Conservation (phyloP, 805 yeast genomes). For the Starmerella vitae region DNA sequence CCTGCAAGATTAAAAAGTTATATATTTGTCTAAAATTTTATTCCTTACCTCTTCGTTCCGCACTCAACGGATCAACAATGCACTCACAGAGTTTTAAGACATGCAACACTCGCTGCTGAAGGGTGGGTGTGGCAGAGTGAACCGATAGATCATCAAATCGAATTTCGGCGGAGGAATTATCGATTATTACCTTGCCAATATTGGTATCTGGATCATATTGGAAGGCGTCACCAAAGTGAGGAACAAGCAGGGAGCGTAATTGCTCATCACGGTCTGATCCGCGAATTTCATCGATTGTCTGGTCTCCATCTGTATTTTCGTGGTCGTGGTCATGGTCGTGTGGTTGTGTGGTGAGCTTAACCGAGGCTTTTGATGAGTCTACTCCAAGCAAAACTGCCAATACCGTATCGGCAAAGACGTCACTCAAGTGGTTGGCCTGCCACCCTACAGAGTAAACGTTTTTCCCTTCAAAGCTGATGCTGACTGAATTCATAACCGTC, state of each 20-base stretch:
- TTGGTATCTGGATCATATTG: slow-evolving; percentile 25
- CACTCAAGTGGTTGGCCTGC: slow-evolving; percentile 80
- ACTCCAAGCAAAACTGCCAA: slow-evolving; percentile 82
- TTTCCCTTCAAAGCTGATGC: slow-evolving; percentile 34
- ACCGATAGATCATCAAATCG: slow-evolving; percentile 54
- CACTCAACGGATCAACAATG: slow-evolving; percentile 62
- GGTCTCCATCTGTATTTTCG: slow-evolving; percentile 6
- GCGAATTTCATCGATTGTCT: slow-evolving; percentile 1
- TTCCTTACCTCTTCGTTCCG: slow-evolving; percentile 5
- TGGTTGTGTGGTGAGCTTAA: slow-evolving; percentile 57
- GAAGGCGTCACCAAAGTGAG: slow-evolving; percentile 81
- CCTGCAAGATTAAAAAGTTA: slow-evolving; percentile 42
- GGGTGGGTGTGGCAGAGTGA: slow-evolving; percentile 56
- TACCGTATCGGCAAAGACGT: slow-evolving; percentile 86
- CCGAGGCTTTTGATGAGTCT: slow-evolving; percentile 90
- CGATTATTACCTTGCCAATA: slow-evolving; percentile 52
- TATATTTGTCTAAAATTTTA: not conserved
- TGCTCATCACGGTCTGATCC: slow-evolving; percentile 33
- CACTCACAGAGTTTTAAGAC: slow-evolving; percentile 64
- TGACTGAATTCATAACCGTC: slow-evolving; percentile 52
- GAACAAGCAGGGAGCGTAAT: slow-evolving; percentile 48
- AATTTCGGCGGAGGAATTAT: slow-evolving; percentile 58
- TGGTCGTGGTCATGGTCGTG: slow-evolving; percentile 36
- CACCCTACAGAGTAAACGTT: slow-evolving; percentile 63
- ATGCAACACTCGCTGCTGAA: slow-evolving; percentile 71